Evolutionary conservation across 345 rosid genomes (phyloP), one percentile per base, ranked within the genome.

Genomic region (Hypericum perforatum): DNA sequence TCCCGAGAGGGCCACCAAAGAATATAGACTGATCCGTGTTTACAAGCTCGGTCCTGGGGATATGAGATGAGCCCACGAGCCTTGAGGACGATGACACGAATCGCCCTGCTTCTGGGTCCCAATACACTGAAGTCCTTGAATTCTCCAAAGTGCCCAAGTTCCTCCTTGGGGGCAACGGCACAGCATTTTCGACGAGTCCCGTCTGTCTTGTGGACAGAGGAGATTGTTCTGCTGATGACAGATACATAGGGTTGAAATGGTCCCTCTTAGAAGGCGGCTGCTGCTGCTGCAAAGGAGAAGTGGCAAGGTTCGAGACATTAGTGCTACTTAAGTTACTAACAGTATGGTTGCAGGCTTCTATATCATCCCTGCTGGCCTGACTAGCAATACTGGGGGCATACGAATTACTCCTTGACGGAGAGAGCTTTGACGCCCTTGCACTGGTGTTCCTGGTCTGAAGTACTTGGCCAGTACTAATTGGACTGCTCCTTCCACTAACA

Each of bases 91-190:
- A 74, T 22, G 90, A 78, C 29, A 84, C 82, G 9, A 84, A 90
- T 53, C 89, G 80, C 51, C 89, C 90, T 3, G 96, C 96, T 68
- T 84, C 89, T 45, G 71, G 91, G 72, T 90, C 91, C 97, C 97
- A 86, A 54, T 78, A 73, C 6, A 90, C 91, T 7, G 86, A 74
- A 54, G 67, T 73, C 62, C 78, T 76, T 7, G 64, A 45, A 60
- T 50, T 76, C 63, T 77, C 82, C 42, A 60, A 40, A 13, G 57
- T 39, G 38, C 73, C 62, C 6, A 41, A n/a, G 62, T 71, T 71
- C 52, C 68, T 74, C 67, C 85, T 64, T 39, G 29, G n/a, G 10
- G 77, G 77, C 63, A 49, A 32, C 22, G 32, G 68, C 5, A 72
- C 65, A 13, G 12, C 66, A 57, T 69, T 63, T 45, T 51, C 70